phyloP scores from a whole-genome alignment of 441 rosid species.

The Eruca vesicaria region DNA sequence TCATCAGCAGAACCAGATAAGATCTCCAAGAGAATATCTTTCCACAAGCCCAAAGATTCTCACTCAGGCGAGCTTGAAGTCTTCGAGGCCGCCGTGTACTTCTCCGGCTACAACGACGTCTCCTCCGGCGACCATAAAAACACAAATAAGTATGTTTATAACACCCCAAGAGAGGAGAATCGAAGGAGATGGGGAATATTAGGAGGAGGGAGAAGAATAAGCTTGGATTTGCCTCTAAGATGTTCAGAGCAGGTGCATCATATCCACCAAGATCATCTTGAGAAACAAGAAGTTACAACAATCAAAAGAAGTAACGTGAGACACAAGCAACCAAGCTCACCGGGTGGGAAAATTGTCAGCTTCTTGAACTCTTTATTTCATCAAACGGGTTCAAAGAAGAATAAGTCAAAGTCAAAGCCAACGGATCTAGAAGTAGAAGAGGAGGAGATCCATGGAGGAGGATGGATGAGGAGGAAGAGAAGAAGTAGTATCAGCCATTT shows the following conservation, averaged over 20 bases:
- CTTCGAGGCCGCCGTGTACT: slow-evolving; percentile 85
- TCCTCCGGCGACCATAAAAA: slow-evolving; percentile 34
- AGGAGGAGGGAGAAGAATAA: slow-evolving; percentile 55
- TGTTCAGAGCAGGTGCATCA: slow-evolving; percentile 40
- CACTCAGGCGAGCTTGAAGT: slow-evolving; percentile 88
- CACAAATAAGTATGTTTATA: slow-evolving; percentile 39
- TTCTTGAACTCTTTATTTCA: slow-evolving; percentile 84
- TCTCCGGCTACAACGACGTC: slow-evolving; percentile 68
- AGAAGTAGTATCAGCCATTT: slow-evolving; percentile 92
- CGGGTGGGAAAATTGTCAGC: slow-evolving; percentile 81
- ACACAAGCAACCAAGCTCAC: slow-evolving; percentile 88
- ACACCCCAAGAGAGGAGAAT: slow-evolving; percentile 42
- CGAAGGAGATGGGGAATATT: slow-evolving; percentile 47
- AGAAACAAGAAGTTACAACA: slow-evolving; percentile 31
- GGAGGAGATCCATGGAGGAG: slow-evolving; percentile 59
- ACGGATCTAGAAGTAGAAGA: slow-evolving; percentile 45
- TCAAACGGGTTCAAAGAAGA: slow-evolving; percentile 72
- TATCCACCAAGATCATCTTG: slow-evolving; percentile 41
- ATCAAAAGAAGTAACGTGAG: slow-evolving; percentile 47
- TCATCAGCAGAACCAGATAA: slow-evolving; percentile 45
- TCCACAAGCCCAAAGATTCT: slow-evolving; percentile 40
- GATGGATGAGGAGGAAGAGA: slow-evolving; percentile 70
- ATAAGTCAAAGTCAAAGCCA: slow-evolving; percentile 53
- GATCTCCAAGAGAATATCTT: slow-evolving; percentile 41
- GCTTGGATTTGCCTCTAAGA: slow-evolving; percentile 61